Conservation (phyloP, 2,329 filamentous ascomycete genomes). For the Stachybotrys elegans region DNA sequence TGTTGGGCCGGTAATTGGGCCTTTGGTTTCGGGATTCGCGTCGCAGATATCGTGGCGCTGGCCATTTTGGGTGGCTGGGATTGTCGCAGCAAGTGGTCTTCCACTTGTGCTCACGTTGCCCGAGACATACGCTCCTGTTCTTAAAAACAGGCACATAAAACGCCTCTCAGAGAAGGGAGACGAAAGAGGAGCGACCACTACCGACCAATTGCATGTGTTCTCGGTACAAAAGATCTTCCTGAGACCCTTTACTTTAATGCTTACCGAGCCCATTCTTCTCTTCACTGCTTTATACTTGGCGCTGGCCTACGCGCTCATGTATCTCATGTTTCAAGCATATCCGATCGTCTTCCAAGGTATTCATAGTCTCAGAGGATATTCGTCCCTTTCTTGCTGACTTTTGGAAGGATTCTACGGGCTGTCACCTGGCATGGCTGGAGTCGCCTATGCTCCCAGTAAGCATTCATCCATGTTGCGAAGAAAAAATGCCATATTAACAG, state of each 20-base stretch:
- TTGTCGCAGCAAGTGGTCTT: slow-evolving; percentile 21
- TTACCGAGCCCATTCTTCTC: slow-evolving; percentile 45
- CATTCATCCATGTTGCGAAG: no score
- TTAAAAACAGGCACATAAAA: slow-evolving; percentile 43
- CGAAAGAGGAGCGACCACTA: slow-evolving; percentile 28
- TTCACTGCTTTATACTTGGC: slow-evolving; percentile 43
- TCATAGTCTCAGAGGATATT: no score
- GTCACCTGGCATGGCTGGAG: slow-evolving; percentile 37
- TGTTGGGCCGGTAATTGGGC: slow-evolving; percentile 37
- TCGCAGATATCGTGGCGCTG: slow-evolving; percentile 38
- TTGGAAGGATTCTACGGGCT: slow-evolving; percentile 32
- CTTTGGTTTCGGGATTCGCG: slow-evolving; percentile 46
- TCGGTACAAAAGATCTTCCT: slow-evolving; percentile 41
- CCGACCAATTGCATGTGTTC: slow-evolving; percentile 31
- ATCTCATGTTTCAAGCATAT: slow-evolving; percentile 47
- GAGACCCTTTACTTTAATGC: slow-evolving; percentile 41
- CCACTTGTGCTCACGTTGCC: slow-evolving; percentile 32
- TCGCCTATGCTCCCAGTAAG: slow-evolving; percentile 44
- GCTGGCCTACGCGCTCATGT: slow-evolving; percentile 46
- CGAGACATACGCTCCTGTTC: slow-evolving; percentile 44
- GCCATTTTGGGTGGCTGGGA: slow-evolving; percentile 33
- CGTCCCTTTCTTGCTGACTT: no score
- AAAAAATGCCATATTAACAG: no score
- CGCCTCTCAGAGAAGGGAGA: slow-evolving; percentile 44
- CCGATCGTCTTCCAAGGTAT: slow-evolving; percentile 41